Conservation (phyloP, 2,329 filamentous ascomycete genomes). For the Sphaceloma murrayae region DNA sequence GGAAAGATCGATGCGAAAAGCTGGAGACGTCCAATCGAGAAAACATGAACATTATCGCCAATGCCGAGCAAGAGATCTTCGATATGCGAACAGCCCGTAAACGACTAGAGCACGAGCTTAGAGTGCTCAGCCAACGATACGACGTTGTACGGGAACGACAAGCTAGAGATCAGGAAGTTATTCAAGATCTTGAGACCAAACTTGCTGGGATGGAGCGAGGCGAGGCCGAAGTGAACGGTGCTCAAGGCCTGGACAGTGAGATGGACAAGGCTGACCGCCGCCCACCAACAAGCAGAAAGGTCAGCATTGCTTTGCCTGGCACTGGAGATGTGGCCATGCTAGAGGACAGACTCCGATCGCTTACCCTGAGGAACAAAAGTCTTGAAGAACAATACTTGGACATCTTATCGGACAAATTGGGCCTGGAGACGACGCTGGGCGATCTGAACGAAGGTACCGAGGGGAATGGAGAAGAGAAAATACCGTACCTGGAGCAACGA, state of each 20-base stretch:
- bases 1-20: slow-evolving; percentile 36
- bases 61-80: slow-evolving; percentile 43
- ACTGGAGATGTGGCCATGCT: slow-evolving; percentile 8
- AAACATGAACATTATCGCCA: slow-evolving; percentile 40
- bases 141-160: slow-evolving; percentile 40
- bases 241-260: slow-evolving; percentile 34
- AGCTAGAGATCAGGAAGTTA: slow-evolving; percentile 39
- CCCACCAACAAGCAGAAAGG: slow-evolving; percentile 19
- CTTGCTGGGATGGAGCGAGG: slow-evolving; percentile 35
- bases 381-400: slow-evolving; percentile 33
- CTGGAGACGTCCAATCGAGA: slow-evolving; percentile 44
- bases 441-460: slow-evolving; percentile 30
- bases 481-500: slow-evolving; percentile 21
- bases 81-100: slow-evolving; percentile 41
- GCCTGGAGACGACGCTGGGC: slow-evolving; percentile 29
- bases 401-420: slow-evolving; percentile 31
- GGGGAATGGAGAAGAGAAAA: slow-evolving; percentile 21
- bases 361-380: slow-evolving; percentile 10
- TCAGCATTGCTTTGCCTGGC: slow-evolving; percentile 1
- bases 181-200: slow-evolving; percentile 38
- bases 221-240: slow-evolving; percentile 11
- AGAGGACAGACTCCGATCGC: slow-evolving; percentile 1
- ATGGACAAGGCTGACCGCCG: slow-evolving; percentile 28
- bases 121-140: slow-evolving; percentile 38
- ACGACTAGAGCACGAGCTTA: slow-evolving; percentile 40